Percentiles rank a stretch among this genome's conserved stretches.
These are phyloP conservation scores for Amaranthus cruentus DNA, from an alignment of 148 eudicot species.

Conservation along the genomic window DNA sequence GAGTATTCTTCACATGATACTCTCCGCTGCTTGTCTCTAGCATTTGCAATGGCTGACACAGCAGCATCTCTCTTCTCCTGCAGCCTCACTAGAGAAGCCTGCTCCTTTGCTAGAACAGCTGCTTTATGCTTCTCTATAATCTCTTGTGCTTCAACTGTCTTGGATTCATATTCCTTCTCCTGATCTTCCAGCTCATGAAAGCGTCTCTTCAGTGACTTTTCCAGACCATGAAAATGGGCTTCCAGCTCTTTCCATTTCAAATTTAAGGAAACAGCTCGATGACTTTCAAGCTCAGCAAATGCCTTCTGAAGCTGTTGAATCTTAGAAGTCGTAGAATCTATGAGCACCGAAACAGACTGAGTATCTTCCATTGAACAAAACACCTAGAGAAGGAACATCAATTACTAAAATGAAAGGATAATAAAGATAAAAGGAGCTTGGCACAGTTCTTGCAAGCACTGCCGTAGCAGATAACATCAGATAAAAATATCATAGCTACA, in stretches of 20 bases:
- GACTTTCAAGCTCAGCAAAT: conserved; percentile 96
- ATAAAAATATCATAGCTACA: not conserved
- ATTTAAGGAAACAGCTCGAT: conserved; percentile 82
- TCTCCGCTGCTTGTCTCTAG: conserved; percentile 64
- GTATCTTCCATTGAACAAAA: conserved; percentile 65
- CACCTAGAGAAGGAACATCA: conserved; percentile 27
- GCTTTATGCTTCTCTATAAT: conserved; percentile 68
- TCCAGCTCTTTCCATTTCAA: conserved; percentile 98
- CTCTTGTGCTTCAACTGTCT: conserved; percentile 58
- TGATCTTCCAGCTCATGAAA: conserved; percentile 93
- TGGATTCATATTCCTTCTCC: conserved; percentile 78
- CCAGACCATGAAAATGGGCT: conserved; percentile 93
- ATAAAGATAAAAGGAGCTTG: not conserved
- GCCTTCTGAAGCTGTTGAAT: conserved; percentile 98
- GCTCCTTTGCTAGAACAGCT: conserved; percentile 78
- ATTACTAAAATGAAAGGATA: not conserved
- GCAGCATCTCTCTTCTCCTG: conserved; percentile 99
- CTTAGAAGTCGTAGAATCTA: conserved; percentile 89
- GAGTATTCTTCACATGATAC: conserved; percentile 35
- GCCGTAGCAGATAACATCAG: not conserved
- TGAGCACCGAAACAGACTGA: conserved; percentile 53
- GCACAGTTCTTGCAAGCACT: not conserved
- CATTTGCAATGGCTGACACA: conserved; percentile 60
- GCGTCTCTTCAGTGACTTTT: conserved; percentile 95
- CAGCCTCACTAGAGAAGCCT: conserved; percentile 67